These are phyloP conservation scores for Teunomyces pallodes DNA, from an alignment of 805 yeast genomes.

Conservation along the genomic window DNA sequence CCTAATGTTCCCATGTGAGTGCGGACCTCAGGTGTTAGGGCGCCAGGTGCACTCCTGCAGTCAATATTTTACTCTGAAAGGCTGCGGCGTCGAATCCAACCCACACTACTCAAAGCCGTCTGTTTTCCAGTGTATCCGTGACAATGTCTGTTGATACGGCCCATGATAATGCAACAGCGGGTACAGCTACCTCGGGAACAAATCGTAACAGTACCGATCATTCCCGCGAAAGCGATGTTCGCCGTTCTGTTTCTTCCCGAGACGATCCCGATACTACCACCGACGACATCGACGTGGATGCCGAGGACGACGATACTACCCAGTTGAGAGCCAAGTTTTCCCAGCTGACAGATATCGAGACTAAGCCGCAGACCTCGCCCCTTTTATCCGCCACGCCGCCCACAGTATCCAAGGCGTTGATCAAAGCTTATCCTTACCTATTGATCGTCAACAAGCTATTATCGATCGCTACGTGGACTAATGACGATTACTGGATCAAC, in stretches of 20 bases:
- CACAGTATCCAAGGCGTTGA: constrained; percentile 77
- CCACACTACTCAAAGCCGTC: background rate
- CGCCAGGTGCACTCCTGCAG: background rate
- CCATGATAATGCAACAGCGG: background rate
- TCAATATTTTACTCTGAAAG: background rate
- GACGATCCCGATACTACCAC: background rate
- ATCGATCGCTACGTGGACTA: constrained; percentile 86
- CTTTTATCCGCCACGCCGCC: constrained; percentile 88
- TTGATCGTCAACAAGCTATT: constrained; percentile 66
- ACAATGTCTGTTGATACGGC: constrained; percentile 1
- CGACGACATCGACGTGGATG: constrained; percentile 4
- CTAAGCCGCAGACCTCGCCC: constrained; percentile 65
- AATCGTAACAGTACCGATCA: background rate
- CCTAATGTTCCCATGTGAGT: background rate
- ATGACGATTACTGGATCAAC: constrained; percentile 76
- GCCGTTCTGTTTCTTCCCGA: background rate
- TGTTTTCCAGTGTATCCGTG: background rate
- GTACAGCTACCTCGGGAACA: background rate
- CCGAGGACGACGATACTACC: constrained; percentile 9
- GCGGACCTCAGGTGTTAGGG: background rate
- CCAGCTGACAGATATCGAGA: constrained; percentile 4
- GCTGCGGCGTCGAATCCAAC: background rate
- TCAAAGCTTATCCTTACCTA: constrained; percentile 82
- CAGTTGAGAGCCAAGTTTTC: constrained; percentile 12
- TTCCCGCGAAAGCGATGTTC: background rate